phyloP scores from a whole-genome alignment of 805 yeast genomes.

The Saccharomycopsis oosterbeekiorum region DNA sequence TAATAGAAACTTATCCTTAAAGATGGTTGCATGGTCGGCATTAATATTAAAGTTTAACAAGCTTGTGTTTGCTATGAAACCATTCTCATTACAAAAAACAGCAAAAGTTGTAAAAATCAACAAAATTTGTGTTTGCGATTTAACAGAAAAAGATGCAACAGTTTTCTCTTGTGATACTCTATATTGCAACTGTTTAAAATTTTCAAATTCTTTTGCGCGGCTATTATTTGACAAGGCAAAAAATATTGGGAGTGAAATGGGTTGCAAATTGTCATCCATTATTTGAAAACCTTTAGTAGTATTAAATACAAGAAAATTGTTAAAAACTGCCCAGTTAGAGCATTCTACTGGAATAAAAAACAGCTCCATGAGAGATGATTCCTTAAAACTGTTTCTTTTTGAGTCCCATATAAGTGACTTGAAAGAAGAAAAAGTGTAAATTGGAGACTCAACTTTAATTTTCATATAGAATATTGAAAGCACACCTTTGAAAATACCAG shows the following conservation, averaged over 20 bases:
- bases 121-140: constrained; percentile 8
- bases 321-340: constrained; percentile 6
- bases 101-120: constrained; percentile 15
- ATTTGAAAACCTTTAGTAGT: constrained; percentile 15
- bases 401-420: constrained; percentile 10
- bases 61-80: constrained; percentile 11
- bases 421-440: constrained; percentile 11
- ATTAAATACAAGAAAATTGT: constrained; percentile 8
- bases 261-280: constrained; percentile 11
- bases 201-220: constrained; percentile 5
- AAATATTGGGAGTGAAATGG: constrained; percentile 9
- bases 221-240: not conserved
- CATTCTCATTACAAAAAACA: constrained; percentile 17
- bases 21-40: constrained; percentile 3
- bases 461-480: constrained; percentile 16
- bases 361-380: constrained; percentile 7
- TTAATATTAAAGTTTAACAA: constrained; percentile 13
- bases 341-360: constrained; percentile 17
- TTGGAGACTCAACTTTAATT: constrained; percentile 10
- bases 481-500: constrained; percentile 9
- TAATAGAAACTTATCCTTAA: constrained; percentile 5
- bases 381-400: constrained; percentile 8
- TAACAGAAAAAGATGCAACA: constrained; percentile 7
- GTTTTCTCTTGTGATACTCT: constrained; percentile 11
- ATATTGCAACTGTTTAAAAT: constrained; percentile 6